phyloP scores from a whole-genome alignment of 305 asterid genomes.

The Ajuga reptans region DNA sequence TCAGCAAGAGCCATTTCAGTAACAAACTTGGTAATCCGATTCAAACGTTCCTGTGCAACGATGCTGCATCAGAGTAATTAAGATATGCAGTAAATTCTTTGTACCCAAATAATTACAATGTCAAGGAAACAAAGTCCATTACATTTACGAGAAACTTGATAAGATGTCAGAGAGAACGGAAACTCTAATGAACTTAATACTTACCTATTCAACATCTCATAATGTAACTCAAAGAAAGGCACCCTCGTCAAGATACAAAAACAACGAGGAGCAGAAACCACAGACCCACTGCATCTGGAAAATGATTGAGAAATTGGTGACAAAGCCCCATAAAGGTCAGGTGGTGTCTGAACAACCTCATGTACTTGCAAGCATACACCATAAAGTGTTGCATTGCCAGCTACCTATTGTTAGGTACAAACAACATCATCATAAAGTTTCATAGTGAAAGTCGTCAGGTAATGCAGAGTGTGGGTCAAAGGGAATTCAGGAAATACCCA shows the following conservation, averaged over 20 bases:
- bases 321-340: slow-evolving; percentile 45
- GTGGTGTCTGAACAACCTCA: slow-evolving; percentile 84
- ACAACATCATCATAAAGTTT: slow-evolving; percentile 23
- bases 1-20: slow-evolving; percentile 48
- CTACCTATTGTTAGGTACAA: slow-evolving; percentile 54
- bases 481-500: background rate
- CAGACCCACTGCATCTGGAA: slow-evolving; percentile 49
- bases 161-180: background rate
- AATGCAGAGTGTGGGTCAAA: background rate
- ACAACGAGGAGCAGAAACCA: slow-evolving; percentile 96
- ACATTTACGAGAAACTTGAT: slow-evolving; percentile 6
- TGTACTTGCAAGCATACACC: slow-evolving; percentile 87
- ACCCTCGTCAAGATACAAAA: slow-evolving; percentile 84
- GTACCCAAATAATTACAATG: background rate
- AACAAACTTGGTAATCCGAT: slow-evolving; percentile 71
- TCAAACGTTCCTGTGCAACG: slow-evolving; percentile 82
- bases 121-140: slow-evolving; percentile 5
- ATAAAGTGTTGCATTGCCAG: slow-evolving; percentile 85
- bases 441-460: background rate
- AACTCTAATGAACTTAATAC: slow-evolving; percentile 17
- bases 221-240: slow-evolving; percentile 88
- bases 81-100: slow-evolving; percentile 23
- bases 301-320: slow-evolving; percentile 47
- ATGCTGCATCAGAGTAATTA: slow-evolving; percentile 58
- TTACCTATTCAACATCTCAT: slow-evolving; percentile 81